phyloP scores from a whole-genome alignment of 2,329 filamentous ascomycete genomes.

The Dothideomycetidae sp. region DNA sequence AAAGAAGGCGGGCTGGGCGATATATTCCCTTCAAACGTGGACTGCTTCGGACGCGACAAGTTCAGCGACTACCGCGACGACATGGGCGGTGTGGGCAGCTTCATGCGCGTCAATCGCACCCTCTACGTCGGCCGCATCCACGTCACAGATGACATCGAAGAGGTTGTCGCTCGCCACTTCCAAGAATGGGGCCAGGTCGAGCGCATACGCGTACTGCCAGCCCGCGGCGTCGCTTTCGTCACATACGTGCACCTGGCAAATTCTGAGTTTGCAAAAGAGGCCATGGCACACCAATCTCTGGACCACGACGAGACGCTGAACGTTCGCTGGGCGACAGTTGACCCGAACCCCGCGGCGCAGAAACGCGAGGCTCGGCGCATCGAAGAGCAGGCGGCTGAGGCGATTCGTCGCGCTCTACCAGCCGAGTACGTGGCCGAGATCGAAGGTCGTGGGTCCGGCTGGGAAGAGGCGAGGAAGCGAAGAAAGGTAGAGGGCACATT shows the following conservation, averaged over 20 bases:
- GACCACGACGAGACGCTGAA: slow-evolving; percentile 90
- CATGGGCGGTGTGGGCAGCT: slow-evolving; percentile 91
- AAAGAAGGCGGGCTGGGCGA: slow-evolving; percentile 50
- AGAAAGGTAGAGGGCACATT: slow-evolving; percentile 82
- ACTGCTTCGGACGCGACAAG: slow-evolving; percentile 91
- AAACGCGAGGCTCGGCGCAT: slow-evolving; percentile 78
- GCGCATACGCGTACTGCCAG: slow-evolving; percentile 71
- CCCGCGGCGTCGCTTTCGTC: slow-evolving; percentile 81
- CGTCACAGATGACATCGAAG: slow-evolving; percentile 92
- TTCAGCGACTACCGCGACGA: slow-evolving; percentile 87
- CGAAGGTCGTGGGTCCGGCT: slow-evolving; percentile 50
- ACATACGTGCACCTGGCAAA: slow-evolving; percentile 88
- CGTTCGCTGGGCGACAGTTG: slow-evolving; percentile 90
- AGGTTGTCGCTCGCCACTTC: slow-evolving; percentile 87
- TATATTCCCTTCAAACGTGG: slow-evolving; percentile 82
- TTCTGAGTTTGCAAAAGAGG: slow-evolving; percentile 64
- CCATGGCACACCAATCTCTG: slow-evolving; percentile 87
- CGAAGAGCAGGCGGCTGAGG: slow-evolving; percentile 93
- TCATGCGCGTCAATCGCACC: slow-evolving; percentile 86
- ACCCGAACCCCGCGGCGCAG: slow-evolving; percentile 89
- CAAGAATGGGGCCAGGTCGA: slow-evolving; percentile 94
- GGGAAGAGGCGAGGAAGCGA: slow-evolving; percentile 60
- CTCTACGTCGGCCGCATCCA: slow-evolving; percentile 89
- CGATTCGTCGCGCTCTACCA: slow-evolving; percentile 73
- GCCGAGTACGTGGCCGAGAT: slow-evolving; percentile 87